phyloP scores from a whole-genome alignment of 345 rosid species.

The Hypericum perforatum region DNA sequence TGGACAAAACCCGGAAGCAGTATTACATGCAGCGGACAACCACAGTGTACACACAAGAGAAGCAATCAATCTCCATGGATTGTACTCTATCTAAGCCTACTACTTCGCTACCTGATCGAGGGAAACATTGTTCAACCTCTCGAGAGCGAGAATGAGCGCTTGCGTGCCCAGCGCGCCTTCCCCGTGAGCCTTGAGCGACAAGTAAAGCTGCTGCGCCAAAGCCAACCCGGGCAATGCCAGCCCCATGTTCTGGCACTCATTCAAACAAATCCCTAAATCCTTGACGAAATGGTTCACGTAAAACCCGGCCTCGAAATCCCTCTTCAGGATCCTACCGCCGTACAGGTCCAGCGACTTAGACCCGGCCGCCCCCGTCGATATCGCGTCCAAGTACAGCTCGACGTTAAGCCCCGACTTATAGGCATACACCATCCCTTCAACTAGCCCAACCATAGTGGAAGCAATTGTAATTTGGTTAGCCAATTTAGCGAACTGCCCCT shows the following conservation, averaged over 20 bases:
- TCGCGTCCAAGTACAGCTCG: conserved; percentile 45
- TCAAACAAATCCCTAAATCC: conserved; percentile 85
- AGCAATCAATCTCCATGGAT: conserved; percentile 10
- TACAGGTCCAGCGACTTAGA: conserved; percentile 58
- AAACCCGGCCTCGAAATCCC: conserved; percentile 80
- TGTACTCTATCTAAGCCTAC: conserved; percentile 1
- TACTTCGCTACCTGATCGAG: conserved; percentile 19
- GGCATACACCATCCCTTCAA: conserved; percentile 72
- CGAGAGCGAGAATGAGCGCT: conserved; percentile 70
- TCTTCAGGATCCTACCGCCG: conserved; percentile 56
- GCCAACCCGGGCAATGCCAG: conserved; percentile 84
- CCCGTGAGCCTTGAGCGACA: conserved; percentile 85
- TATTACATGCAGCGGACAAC: background rate
- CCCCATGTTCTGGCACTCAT: conserved; percentile 75
- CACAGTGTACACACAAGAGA: background rate
- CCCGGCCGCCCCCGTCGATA: conserved; percentile 63
- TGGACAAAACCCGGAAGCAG: too few species aligned
- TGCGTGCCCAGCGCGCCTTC: conserved; percentile 74
- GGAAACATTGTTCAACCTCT: conserved; percentile 68
- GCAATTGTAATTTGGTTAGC: conserved; percentile 77
- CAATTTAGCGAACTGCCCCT: conserved; percentile 74
- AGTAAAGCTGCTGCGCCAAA: conserved; percentile 79
- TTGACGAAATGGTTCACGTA: conserved; percentile 77
- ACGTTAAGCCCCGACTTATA: conserved; percentile 72
- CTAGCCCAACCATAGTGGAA: conserved; percentile 72